These are phyloP conservation scores for Amyloporia xantha DNA, from an alignment of 768 basidiomycete species.

Conservation along the genomic window DNA sequence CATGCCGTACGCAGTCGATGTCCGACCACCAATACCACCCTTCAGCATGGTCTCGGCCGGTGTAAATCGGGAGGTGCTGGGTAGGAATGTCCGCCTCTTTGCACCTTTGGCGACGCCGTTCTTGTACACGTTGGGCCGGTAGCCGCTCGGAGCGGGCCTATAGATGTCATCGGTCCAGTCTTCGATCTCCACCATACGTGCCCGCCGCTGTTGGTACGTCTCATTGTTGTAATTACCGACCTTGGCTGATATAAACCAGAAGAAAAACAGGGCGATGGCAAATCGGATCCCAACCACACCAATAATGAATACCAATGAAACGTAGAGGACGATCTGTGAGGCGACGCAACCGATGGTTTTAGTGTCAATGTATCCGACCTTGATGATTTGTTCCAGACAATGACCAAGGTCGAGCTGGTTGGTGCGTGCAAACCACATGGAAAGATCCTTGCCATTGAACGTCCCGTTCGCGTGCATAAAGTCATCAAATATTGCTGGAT, in stretches of 20 bases:
- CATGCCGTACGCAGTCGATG: slow-evolving; percentile 60
- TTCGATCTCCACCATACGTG: slow-evolving; percentile 86
- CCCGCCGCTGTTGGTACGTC: slow-evolving; percentile 88
- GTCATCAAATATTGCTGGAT: slow-evolving; percentile 77
- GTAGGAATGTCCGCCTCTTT: slow-evolving; percentile 55
- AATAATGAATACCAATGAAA: slow-evolving; percentile 94
- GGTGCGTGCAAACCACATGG: slow-evolving; percentile 75
- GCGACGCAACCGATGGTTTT: slow-evolving; percentile 95
- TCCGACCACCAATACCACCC: slow-evolving; percentile 38
- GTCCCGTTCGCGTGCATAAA: slow-evolving; percentile 64
- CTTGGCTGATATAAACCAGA: slow-evolving; percentile 97
- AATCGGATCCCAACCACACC: slow-evolving; percentile 95
- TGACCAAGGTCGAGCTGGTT: slow-evolving; percentile 60
- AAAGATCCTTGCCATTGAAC: slow-evolving; percentile 79
- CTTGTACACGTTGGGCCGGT: slow-evolving; percentile 84
- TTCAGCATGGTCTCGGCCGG: slow-evolving; percentile 58
- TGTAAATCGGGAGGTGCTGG: slow-evolving; percentile 70
- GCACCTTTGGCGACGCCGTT: slow-evolving; percentile 51
- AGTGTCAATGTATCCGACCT: slow-evolving; percentile 92
- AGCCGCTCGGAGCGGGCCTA: slow-evolving; percentile 82
- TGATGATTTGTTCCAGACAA: slow-evolving; percentile 82
- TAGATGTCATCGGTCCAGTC: slow-evolving; percentile 97
- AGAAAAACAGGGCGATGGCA: slow-evolving; percentile 92
- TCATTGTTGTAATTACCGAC: slow-evolving; percentile 91
- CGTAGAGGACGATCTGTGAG: slow-evolving; percentile 87